Base-by-base conservation (phyloP, 2,329 filamentous ascomycete species). In the Penicillium sp. region DNA sequence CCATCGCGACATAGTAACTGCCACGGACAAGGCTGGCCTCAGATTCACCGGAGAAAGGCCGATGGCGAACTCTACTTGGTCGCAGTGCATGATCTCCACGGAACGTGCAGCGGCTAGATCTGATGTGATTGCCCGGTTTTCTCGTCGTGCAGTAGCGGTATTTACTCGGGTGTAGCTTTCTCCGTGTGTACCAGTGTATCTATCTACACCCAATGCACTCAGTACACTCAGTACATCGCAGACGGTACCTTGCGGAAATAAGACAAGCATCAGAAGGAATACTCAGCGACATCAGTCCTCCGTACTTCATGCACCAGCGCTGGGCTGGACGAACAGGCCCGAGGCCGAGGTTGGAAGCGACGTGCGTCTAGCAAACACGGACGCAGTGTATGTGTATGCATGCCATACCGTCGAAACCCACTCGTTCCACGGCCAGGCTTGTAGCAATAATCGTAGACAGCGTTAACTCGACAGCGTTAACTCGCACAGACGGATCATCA, bases 51-150 rank as follows among this genome's bases (percentile, higher is more conserved):
- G 56, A 56, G 52, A 55, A 60, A 51, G 44, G 34, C 60, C 58
- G 60, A 57, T 44, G 30, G 32, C 34, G 47, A 57, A 59, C 47
- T 55, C 40, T 57, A 55, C 51, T 54, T 49, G 47, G 49, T 52
- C 29, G 42, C 29, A 58, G 52, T 51, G 51, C 55, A 56, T 51
- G 53, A 56, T 55, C 55, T 48, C 43, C 33, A 55, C 29, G 49
- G 51, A 60, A 62, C 55, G 52, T 58, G 59, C 58, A 55, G 49
- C 50, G 41, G 52, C 48, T 56, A 52, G 54, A 61, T 62, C 58
- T 62, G 51, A 55, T 59, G 54, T 59, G 59, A 63, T 62, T 61
- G 59, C 55, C 56, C 27, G 34, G 46, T 47, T 45, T 46, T 30
- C 34, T 54, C 40, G 40, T 39, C 51, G 33, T 61, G 59, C 61